Evolutionary conservation across 2,329 filamentous ascomycete genomes (phyloP).

Genomic region (Phyllosticta citrichinensis): DNA sequence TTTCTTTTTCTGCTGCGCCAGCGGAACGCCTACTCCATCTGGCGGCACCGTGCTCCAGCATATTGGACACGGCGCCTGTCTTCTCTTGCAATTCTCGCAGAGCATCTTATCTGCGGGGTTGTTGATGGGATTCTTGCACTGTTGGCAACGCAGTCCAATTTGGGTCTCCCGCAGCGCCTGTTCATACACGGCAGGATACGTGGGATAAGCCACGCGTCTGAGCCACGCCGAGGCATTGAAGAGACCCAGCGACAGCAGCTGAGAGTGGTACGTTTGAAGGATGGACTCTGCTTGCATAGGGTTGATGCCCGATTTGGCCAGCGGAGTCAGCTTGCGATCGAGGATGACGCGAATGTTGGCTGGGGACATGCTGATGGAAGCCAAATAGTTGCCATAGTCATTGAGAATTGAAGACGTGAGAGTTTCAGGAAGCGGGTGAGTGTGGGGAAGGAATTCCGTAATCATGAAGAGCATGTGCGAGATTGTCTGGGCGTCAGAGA

Average conservation of each 20-base stretch:
- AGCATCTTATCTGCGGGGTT: constrained; percentile 40
- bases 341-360: constrained; percentile 32
- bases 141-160: constrained; percentile 45
- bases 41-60: constrained; percentile 31
- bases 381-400: constrained; percentile 31
- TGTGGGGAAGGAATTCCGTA: constrained; percentile 35
- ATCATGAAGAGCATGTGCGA: constrained; percentile 38
- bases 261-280: constrained; percentile 47
- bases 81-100: constrained; percentile 41
- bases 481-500: constrained; percentile 38
- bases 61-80: constrained; percentile 33
- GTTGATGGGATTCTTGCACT: constrained; percentile 47
- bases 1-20: not conserved
- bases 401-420: constrained; percentile 20
- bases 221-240: constrained; percentile 46
- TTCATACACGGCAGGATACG: constrained; percentile 48
- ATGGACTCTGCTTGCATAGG: constrained; percentile 46
- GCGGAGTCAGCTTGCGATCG: constrained; percentile 28
- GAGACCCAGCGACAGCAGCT: constrained; percentile 37
- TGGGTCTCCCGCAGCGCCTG: constrained; percentile 45
- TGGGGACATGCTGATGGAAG: constrained; percentile 26
- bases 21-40: not conserved
- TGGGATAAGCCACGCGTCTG: constrained; percentile 45
- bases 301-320: constrained; percentile 35
- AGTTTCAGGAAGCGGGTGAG: constrained; percentile 23